These are phyloP conservation scores for Pythium aquatile DNA, from an alignment of 352 stramenopile species.

Conservation along the genomic window DNA sequence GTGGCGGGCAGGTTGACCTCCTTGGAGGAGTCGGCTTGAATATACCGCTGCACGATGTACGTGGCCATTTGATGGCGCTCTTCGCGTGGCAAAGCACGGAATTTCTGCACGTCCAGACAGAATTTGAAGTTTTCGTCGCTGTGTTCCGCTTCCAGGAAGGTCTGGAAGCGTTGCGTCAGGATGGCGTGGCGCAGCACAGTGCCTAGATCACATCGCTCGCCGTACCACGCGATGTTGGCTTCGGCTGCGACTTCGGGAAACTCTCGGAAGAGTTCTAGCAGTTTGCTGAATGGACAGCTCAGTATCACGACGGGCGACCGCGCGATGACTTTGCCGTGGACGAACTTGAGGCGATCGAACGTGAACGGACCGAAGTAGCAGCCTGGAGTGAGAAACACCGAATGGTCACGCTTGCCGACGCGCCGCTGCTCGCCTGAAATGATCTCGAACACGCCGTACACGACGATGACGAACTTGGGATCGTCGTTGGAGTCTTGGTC, in stretches of 20 bases:
- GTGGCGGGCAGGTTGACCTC: conserved; percentile 68
- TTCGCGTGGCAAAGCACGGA: conserved; percentile 27
- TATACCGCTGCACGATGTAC: conserved; percentile 57
- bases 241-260: conserved; percentile 56
- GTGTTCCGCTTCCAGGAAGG: conserved; percentile 70
- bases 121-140: conserved; percentile 83
- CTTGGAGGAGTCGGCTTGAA: conserved; percentile 52
- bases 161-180: conserved; percentile 57
- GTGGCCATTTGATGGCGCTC: conserved; percentile 35
- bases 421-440: conserved; percentile 34
- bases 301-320: conserved; percentile 54
- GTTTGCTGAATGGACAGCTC: conserved; percentile 43
- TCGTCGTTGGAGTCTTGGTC: conserved; percentile 40
- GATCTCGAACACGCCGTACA: conserved; percentile 73
- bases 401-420: conserved; percentile 37
- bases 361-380: conserved; percentile 77
- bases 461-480: conserved; percentile 54
- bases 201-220: conserved; percentile 59
- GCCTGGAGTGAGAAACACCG: conserved; percentile 61
- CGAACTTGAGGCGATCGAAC: conserved; percentile 58
- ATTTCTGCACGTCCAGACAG: conserved; percentile 65
- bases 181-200: conserved; percentile 60
- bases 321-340: conserved; percentile 46
- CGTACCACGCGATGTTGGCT: conserved; percentile 76
- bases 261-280: conserved; percentile 53